These are phyloP conservation scores for Blastobotrys raffinosifermentans DNA, from an alignment of 1,139 yeast genomes.

Conservation along the genomic window DNA sequence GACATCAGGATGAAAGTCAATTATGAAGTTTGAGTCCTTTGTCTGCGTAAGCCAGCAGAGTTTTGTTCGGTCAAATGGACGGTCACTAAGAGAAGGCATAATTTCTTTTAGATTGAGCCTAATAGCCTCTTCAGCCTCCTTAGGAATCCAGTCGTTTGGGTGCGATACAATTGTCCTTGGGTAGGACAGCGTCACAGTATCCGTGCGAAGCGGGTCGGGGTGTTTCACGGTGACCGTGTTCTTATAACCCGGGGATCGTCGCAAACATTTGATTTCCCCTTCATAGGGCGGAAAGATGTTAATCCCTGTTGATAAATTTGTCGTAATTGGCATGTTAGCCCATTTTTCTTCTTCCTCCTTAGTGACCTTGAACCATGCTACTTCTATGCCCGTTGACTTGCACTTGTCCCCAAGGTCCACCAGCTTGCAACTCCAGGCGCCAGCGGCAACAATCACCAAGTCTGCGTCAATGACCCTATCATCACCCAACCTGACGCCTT, in stretches of 20 bases:
- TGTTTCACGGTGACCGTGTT: conserved; percentile 3
- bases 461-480: conserved; percentile 2
- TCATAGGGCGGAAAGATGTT: conserved; percentile 10
- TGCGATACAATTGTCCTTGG: conserved; percentile 8
- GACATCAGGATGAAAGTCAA: conserved; percentile 10
- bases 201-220: conserved; percentile 3
- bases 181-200: conserved; percentile 6
- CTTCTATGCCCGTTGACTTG: conserved; percentile 10
- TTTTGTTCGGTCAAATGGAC: conserved; percentile 10
- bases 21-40: conserved; percentile 10
- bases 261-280: conserved; percentile 9
- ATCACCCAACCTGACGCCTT: conserved; percentile 6
- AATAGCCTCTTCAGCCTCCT: conserved; percentile 7
- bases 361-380: conserved; percentile 10
- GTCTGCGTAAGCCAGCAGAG: conserved; percentile 14
- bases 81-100: background rate
- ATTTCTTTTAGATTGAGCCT: conserved; percentile 9
- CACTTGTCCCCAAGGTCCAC: conserved; percentile 7
- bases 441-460: conserved; percentile 9
- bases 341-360: conserved; percentile 8
- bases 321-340: conserved; percentile 12
- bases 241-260: conserved; percentile 11
- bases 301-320: conserved; percentile 11
- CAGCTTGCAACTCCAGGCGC: conserved; percentile 11
- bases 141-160: conserved; percentile 11